Conservation (phyloP, 2,329 filamentous ascomycete genomes). For the Cytospora mali region DNA sequence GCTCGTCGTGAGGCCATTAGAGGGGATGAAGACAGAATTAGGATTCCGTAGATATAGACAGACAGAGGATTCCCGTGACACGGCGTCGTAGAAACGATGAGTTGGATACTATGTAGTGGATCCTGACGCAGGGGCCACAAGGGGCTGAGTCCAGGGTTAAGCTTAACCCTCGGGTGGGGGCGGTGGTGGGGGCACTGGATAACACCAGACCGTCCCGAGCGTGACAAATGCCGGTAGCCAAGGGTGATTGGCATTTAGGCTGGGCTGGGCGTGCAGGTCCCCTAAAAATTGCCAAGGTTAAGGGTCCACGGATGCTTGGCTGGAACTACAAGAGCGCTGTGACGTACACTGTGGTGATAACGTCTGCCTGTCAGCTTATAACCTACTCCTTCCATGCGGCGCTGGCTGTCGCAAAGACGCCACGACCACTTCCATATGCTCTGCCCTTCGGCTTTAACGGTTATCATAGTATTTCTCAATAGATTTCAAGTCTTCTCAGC, state of each 20-base stretch:
- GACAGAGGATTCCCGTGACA: not conserved
- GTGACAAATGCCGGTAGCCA: too few relatives aligned
- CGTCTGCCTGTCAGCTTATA: not conserved
- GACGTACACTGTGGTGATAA: not conserved
- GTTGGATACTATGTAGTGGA: not conserved
- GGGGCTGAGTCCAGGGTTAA: too few relatives aligned
- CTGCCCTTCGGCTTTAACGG: not conserved
- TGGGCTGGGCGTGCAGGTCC: too few relatives aligned
- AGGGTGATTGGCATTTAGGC: too few relatives aligned
- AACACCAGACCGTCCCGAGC: too few relatives aligned
- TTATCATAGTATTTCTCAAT: not conserved
- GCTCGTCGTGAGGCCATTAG: slow-evolving; percentile 18
- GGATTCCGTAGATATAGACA: not conserved
- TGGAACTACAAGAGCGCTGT: not conserved
- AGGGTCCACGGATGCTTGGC: too few relatives aligned
- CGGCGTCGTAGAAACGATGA: not conserved
- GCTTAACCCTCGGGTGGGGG: too few relatives aligned
- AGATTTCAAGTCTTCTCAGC: too few relatives aligned
- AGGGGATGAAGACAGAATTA: not conserved
- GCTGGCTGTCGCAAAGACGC: not conserved
- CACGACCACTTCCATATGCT: not conserved
- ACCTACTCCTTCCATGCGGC: not conserved
- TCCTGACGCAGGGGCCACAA: not conserved
- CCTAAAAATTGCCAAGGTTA: too few relatives aligned
- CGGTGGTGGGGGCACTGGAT: too few relatives aligned